A percentile compares a stretch with the other conserved stretches of the same genome.
Evolutionary conservation across 352 stramenopile genomes (phyloP).

Genomic region (Peronospora destructor): DNA sequence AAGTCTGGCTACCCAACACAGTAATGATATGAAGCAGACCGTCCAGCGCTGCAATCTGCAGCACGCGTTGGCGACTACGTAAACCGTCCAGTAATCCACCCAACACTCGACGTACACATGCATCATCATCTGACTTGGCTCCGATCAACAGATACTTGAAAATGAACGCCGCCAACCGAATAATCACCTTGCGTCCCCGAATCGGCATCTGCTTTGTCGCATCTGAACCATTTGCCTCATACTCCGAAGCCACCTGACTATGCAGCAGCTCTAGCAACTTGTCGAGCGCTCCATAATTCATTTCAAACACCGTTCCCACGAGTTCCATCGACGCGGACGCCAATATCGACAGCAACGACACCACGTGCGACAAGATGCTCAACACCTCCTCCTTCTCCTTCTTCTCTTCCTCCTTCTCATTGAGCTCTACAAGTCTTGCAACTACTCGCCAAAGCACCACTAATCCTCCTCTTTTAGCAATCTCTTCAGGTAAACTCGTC

Average conservation of each 20-base stretch:
- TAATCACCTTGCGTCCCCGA: constrained; percentile 46
- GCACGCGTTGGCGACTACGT: constrained; percentile 46
- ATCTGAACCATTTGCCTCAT: constrained; percentile 19
- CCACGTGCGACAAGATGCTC: constrained; percentile 39
- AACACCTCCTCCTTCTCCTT: constrained; percentile 15
- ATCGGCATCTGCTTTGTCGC: constrained; percentile 27
- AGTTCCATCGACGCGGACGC: constrained; percentile 53
- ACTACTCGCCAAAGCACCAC: constrained; percentile 46
- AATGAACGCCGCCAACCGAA: constrained; percentile 66
- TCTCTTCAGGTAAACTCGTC: constrained; percentile 42
- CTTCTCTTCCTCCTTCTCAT: constrained; percentile 8
- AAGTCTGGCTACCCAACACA: constrained; percentile 23
- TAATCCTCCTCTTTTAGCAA: constrained; percentile 51
- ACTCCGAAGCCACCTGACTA: constrained; percentile 46
- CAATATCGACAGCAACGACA: constrained; percentile 47
- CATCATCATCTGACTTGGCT: constrained; percentile 35
- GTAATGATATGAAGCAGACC: constrained; percentile 71
- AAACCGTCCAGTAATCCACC: constrained; percentile 61
- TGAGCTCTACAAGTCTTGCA: constrained; percentile 27
- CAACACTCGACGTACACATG: constrained; percentile 46
- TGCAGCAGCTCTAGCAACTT: constrained; percentile 40
- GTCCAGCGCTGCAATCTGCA: constrained; percentile 70
- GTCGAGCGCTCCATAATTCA: constrained; percentile 18
- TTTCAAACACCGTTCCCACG: constrained; percentile 24
- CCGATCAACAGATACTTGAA: constrained; percentile 65